These are phyloP conservation scores for Nadsonia starkeyi-henricii DNA, from an alignment of 1,139 yeast genomes.

Conservation along the genomic window DNA sequence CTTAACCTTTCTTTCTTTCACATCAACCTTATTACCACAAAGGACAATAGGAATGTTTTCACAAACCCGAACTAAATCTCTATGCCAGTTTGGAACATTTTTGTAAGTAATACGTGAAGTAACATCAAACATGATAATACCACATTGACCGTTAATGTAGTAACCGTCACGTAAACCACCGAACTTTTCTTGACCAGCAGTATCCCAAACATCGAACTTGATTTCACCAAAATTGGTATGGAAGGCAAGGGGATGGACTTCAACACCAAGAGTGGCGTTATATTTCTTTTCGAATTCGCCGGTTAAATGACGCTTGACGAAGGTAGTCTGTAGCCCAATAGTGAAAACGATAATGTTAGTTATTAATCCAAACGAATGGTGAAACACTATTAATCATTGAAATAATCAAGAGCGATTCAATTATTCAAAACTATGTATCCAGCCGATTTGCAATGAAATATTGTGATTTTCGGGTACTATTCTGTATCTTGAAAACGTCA, in stretches of 20 bases:
- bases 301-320: slow-evolving; percentile 98
- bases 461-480: too few relatives aligned
- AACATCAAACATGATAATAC: slow-evolving; percentile 99
- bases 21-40: slow-evolving; percentile 99
- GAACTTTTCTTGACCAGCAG: slow-evolving; percentile 99
- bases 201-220: slow-evolving; percentile 99
- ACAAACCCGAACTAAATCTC: slow-evolving; percentile 95
- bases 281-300: slow-evolving; percentile 99
- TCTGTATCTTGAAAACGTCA: too few relatives aligned
- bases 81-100: slow-evolving; percentile 99
- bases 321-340: slow-evolving; percentile 66
- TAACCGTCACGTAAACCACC: slow-evolving; percentile 99
- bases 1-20: slow-evolving; percentile 97
- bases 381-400: too few relatives aligned
- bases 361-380: too few relatives aligned
- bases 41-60: slow-evolving; percentile 98
- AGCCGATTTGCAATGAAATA: too few relatives aligned
- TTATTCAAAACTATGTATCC: too few relatives aligned
- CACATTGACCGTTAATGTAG: slow-evolving; percentile 99
- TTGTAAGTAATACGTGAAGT: slow-evolving; percentile 98
- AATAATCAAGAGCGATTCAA: too few relatives aligned
- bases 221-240: slow-evolving; percentile 98
- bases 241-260: slow-evolving; percentile 96
- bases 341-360: not conserved
- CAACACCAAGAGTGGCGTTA: slow-evolving; percentile 98